Evolutionary conservation across 768 basidiomycete species (phyloP).

Genomic region (Termitomyces sp.): DNA sequence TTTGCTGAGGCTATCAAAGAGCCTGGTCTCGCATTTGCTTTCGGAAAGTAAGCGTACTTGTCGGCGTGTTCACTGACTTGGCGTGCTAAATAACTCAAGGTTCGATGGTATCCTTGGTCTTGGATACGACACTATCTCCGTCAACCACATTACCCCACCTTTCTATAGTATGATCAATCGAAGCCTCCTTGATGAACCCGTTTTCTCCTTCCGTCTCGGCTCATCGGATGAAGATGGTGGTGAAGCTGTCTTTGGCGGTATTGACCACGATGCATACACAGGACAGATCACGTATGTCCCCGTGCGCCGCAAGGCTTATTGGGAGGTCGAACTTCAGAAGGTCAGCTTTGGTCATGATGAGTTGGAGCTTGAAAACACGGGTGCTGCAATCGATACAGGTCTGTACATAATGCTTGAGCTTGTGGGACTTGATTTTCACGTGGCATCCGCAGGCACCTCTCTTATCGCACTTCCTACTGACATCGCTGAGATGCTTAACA

Average conservation of each 20-base stretch:
- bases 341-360: slow-evolving; percentile 81
- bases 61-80: background rate
- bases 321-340: slow-evolving; percentile 94
- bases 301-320: slow-evolving; percentile 92
- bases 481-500: slow-evolving; percentile 96
- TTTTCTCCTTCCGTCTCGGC: slow-evolving; percentile 95
- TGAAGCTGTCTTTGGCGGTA: slow-evolving; percentile 87
- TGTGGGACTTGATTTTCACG: background rate
- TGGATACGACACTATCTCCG: slow-evolving; percentile 91
- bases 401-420: background rate
- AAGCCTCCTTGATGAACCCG: slow-evolving; percentile 72
- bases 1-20: slow-evolving; percentile 97
- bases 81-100: slow-evolving; percentile 30
- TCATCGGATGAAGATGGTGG: slow-evolving; percentile 84
- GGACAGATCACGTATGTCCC: slow-evolving; percentile 87
- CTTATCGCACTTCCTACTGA: slow-evolving; percentile 92
- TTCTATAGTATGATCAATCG: slow-evolving; percentile 92
- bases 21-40: slow-evolving; percentile 95
- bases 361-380: slow-evolving; percentile 89
- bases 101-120: slow-evolving; percentile 96
- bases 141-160: slow-evolving; percentile 88
- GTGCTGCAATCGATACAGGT: slow-evolving; percentile 91
- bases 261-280: slow-evolving; percentile 70
- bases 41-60: slow-evolving; percentile 67
- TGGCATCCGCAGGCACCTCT: slow-evolving; percentile 83